Evolutionary conservation across 2,329 filamentous ascomycete species (phyloP).

Genomic region (Xylariaceae sp.): DNA sequence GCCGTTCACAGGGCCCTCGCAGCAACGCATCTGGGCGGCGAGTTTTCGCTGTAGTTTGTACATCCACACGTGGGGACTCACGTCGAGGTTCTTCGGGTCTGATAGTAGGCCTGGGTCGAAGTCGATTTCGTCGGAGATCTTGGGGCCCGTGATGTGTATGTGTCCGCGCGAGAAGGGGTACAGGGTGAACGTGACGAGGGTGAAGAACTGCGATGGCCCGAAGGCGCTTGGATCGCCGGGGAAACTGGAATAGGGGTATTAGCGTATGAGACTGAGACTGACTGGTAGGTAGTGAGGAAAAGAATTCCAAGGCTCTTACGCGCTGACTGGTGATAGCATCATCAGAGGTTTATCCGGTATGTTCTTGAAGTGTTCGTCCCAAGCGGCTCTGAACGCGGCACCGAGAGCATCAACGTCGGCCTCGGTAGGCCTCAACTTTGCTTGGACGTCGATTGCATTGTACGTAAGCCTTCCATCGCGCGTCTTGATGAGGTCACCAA

Average conservation of each 20-base stretch:
- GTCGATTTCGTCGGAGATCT: background rate
- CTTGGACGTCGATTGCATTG: background rate
- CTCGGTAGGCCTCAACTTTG: background rate
- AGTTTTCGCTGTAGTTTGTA: conserved; percentile 64
- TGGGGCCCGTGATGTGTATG: background rate
- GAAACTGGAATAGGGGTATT: background rate
- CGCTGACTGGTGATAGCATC: conserved; percentile 14
- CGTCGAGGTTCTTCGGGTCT: background rate
- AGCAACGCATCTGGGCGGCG: conserved; percentile 50
- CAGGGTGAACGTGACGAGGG: background rate
- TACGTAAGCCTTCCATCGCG: background rate
- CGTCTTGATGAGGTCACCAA: background rate
- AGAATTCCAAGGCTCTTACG: too few species aligned
- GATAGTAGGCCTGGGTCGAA: background rate
- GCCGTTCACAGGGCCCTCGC: conserved; percentile 41
- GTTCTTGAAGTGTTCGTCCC: conserved; percentile 7
- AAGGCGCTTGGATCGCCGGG: background rate
- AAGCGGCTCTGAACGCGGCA: conserved; percentile 1
- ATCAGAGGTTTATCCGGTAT: conserved; percentile 36
- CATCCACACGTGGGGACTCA: conserved; percentile 53
- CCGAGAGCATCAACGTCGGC: conserved; percentile 1
- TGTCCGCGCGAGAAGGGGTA: conserved; percentile 1
- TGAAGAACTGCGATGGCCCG: conserved; percentile 20
- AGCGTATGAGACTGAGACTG: background rate
- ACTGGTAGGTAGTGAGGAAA: too few species aligned